Conservation (phyloP, 257 asterid genomes). For the Craterostigma plantagineum region DNA sequence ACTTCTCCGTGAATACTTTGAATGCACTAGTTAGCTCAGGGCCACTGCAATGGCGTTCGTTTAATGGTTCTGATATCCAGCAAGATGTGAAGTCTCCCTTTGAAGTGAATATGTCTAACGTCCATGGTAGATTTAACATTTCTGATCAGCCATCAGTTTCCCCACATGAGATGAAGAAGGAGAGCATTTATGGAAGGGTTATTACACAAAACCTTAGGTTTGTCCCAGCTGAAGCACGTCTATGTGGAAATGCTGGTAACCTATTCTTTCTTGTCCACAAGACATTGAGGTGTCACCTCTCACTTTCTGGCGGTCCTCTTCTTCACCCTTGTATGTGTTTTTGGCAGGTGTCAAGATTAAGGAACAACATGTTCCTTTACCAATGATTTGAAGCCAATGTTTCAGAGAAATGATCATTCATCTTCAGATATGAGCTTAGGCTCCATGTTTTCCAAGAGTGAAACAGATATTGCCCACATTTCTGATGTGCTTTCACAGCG, state of each 20-base stretch:
- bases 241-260: constrained; percentile 47
- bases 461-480: too few relatives aligned
- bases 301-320: constrained; percentile 5
- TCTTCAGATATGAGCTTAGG: constrained; percentile 21
- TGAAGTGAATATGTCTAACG: constrained; percentile 23
- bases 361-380: constrained; percentile 25
- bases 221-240: constrained; percentile 27
- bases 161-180: constrained; percentile 29
- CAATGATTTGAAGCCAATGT: constrained; percentile 19
- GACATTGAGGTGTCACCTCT: constrained; percentile 1
- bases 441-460: constrained; percentile 18
- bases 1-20: constrained; percentile 40
- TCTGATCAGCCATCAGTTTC: constrained; percentile 27
- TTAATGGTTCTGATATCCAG: constrained; percentile 36
- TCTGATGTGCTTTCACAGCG: too few relatives aligned
- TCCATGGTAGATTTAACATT: constrained; percentile 19
- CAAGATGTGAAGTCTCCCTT: constrained; percentile 34
- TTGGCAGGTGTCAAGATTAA: constrained; percentile 36
- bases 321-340: constrained; percentile 2
- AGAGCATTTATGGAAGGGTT: constrained; percentile 27
- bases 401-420: constrained; percentile 21
- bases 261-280: constrained; percentile 2
- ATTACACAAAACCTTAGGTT: constrained; percentile 29
- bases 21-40: constrained; percentile 68
- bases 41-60: constrained; percentile 69